Evolutionary conservation across 305 asterid species (phyloP).

Genomic region (Ilex paraguariensis): DNA sequence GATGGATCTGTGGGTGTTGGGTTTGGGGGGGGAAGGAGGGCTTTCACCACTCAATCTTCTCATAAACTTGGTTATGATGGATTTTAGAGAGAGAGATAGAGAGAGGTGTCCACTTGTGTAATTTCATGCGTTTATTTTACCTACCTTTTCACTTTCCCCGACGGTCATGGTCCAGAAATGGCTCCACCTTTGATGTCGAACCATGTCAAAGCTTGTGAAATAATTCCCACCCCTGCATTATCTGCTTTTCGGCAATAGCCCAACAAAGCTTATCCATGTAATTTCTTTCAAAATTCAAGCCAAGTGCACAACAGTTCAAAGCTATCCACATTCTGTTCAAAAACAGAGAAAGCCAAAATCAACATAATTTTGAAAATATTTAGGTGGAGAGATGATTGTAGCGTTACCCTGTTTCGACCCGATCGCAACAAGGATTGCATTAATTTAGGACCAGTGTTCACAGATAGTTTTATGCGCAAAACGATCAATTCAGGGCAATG

Average conservation of each 20-base stretch:
- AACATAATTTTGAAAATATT: too few species aligned
- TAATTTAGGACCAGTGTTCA: not conserved
- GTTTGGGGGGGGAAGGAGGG: too few species aligned
- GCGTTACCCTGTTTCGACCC: too few species aligned
- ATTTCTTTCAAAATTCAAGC: too few species aligned
- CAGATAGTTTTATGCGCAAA: too few species aligned
- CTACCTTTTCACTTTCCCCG: constrained; percentile 21
- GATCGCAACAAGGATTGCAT: too few species aligned
- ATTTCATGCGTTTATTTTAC: constrained; percentile 18
- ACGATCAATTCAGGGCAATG: too few species aligned
- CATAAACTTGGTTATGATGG: constrained; percentile 12
- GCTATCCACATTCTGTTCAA: constrained; percentile 3
- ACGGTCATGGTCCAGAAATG: constrained; percentile 20
- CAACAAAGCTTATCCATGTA: too few species aligned
- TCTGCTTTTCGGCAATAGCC: too few species aligned
- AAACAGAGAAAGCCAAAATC: constrained; percentile 1
- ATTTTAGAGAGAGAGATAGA: constrained; percentile 7
- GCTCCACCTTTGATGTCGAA: constrained; percentile 21
- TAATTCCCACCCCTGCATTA: too few species aligned
- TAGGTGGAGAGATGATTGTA: too few species aligned
- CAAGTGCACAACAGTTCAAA: not conserved
- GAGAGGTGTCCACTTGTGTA: constrained; percentile 14
- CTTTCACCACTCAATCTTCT: constrained; percentile 1
- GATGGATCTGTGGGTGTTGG: not conserved
- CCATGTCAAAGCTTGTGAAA: constrained; percentile 2